Percentiles rank a stretch among this genome's conserved stretches.
Evolutionary conservation across 148 eudicot genomes (phyloP).

Genomic region (Vaccinium myrtillus): DNA sequence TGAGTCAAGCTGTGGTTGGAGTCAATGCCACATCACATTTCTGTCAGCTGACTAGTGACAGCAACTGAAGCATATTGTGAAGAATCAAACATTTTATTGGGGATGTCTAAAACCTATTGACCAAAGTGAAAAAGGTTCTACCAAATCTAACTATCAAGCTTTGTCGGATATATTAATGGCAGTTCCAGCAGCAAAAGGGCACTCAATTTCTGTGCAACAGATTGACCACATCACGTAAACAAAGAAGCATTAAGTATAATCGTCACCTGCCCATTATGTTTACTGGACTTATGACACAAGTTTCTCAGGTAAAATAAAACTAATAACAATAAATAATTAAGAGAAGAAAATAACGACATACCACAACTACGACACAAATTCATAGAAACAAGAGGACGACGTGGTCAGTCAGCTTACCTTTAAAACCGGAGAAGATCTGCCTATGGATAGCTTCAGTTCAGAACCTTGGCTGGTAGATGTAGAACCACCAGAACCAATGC

Average conservation of each 20-base stretch:
- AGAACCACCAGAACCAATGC: conserved; percentile 24
- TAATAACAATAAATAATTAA: background rate
- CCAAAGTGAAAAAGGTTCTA: background rate
- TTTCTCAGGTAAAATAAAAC: background rate
- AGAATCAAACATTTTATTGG: background rate
- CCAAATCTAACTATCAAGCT: background rate
- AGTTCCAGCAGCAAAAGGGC: background rate
- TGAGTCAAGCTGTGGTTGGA: background rate
- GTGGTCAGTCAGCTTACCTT: conserved; percentile 22
- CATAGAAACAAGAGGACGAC: background rate
- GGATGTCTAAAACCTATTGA: background rate
- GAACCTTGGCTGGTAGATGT: conserved; percentile 16
- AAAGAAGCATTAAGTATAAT: background rate
- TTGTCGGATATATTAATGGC: background rate
- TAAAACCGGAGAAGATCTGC: conserved; percentile 19
- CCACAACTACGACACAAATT: background rate
- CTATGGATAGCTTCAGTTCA: conserved; percentile 21
- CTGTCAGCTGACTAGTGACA: background rate
- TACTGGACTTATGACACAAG: background rate
- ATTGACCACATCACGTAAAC: background rate
- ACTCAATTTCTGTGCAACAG: background rate
- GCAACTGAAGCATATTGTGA: background rate
- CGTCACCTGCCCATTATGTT: background rate
- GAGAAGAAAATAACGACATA: background rate
- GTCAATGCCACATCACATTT: background rate